Base-by-base conservation (phyloP, 176 grass and related monocot species). In the Cenchrus fungigraminus region DNA sequence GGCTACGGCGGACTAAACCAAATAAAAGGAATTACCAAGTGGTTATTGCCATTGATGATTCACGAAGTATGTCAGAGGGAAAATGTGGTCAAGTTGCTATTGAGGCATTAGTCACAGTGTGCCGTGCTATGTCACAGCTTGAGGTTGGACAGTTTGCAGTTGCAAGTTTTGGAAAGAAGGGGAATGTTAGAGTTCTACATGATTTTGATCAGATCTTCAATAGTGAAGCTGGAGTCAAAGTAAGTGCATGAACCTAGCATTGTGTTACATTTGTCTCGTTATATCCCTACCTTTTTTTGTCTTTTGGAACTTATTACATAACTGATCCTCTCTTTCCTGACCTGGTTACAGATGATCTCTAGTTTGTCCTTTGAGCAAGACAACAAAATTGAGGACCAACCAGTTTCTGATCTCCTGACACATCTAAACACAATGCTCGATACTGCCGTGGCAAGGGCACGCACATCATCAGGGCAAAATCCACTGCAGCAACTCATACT, bases 21-120 rank as follows among this genome's bases (percentile, higher is more conserved):
- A 98, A 98, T 83, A 98, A 98, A 90, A 87, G 96, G 37, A 92
- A 95, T 83, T 98, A 95, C 84, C 93, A 98, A 86, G 91, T 98
- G 15, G 93, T 98, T 51, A 80, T 98, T 82, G 91, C 93, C 22
- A 78, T 98, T 63, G 96, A 98, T 72, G 96, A 98, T 62, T 98
- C 96, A 25, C 86, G 86, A 64, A 98, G 93, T 83, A 98, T 98
- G 93, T 94, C 96, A 25, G 93, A 95, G 91, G 89, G 91, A 65
- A 92, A 87, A 47, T 98, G 96, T 78, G 96, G 89, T 70, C 92
- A 91, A 85, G 86, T 88, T 59, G 96, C 96, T 71, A 87, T 95
- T 57, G 93, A 98, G 75, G 93, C 96, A 66, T 76, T 98, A 88
- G 91, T 94, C 72, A 95, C 93, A 28, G 89, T 98, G 68, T 98